These are phyloP conservation scores for Choricystis sp. DNA, from an alignment of 139 green algal genomes.

Conservation along the genomic window DNA sequence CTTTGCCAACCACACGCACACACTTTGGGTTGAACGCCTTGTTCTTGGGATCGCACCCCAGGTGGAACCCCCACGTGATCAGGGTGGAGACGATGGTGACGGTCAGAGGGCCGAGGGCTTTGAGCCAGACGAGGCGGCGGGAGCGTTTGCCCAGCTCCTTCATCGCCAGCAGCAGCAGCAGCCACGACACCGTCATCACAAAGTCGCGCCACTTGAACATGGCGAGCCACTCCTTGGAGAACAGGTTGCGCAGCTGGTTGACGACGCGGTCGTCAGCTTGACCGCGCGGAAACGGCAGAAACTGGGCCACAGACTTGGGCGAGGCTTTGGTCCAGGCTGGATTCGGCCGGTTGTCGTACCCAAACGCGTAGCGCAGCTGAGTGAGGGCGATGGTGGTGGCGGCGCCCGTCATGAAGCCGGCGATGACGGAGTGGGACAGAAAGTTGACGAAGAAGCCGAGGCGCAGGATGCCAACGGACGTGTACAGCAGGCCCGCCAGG, in stretches of 20 bases:
- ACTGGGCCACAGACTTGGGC: no score
- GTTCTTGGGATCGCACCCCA: conserved; percentile 7
- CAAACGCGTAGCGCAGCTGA: conserved; percentile 15
- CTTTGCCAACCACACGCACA: conserved; percentile 15
- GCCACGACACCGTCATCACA: conserved; percentile 28
- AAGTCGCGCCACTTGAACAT: conserved; percentile 20
- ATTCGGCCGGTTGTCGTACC: conserved; percentile 14
- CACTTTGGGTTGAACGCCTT: conserved; percentile 12
- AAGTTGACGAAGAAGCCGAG: conserved; percentile 79
- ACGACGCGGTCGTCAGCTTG: conserved; percentile 10
- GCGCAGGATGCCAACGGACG: conserved; percentile 44
- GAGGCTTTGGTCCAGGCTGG: conserved; percentile 27
- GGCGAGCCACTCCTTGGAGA: conserved; percentile 3
- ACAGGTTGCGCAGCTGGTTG: conserved; percentile 14
- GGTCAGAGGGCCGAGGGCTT: conserved; percentile 28
- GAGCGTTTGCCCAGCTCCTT: neutral
- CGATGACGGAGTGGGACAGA: conserved; percentile 60
- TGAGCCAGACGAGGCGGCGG: conserved; percentile 15
- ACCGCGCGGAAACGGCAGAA: neutral
- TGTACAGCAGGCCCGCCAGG: conserved; percentile 57
- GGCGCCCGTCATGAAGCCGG: conserved; percentile 71
- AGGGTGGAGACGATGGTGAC: conserved; percentile 33
- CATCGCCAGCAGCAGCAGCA: conserved; percentile 23
- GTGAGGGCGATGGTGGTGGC: conserved; percentile 64
- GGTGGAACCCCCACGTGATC: conserved; percentile 28